phyloP scores from a whole-genome alignment of 2,329 filamentous ascomycete genomes.

The Colletotrichum cuscutae region DNA sequence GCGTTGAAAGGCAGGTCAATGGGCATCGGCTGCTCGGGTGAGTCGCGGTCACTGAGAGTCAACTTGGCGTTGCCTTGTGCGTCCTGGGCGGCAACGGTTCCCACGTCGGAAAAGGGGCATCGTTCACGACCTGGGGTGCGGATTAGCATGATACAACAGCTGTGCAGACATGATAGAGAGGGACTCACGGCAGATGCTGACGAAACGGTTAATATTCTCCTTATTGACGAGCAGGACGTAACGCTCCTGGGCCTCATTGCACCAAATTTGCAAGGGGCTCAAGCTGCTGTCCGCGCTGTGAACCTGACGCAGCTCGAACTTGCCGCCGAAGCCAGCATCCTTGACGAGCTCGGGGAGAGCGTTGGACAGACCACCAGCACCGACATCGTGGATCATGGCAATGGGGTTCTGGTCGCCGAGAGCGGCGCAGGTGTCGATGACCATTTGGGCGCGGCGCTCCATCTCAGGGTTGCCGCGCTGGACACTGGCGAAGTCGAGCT shows the following conservation, averaged over 20 bases:
- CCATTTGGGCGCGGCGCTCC: slow-evolving; percentile 94
- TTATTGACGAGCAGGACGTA: slow-evolving; percentile 92
- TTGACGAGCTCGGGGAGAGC: slow-evolving; percentile 86
- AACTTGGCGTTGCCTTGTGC: slow-evolving; percentile 75
- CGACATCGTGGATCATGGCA: slow-evolving; percentile 96
- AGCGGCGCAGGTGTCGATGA: slow-evolving; percentile 93
- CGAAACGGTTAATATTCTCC: slow-evolving; percentile 81
- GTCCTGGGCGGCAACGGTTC: slow-evolving; percentile 73
- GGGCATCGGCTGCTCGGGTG: slow-evolving; percentile 76
- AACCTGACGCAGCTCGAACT: slow-evolving; percentile 93
- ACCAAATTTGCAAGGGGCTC: slow-evolving; percentile 98
- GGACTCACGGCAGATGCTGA: slow-evolving; percentile 67
- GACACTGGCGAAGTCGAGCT: slow-evolving; percentile 96
- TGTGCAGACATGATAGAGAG: background rate
- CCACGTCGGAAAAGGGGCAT: slow-evolving; percentile 93
- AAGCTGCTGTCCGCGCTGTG: slow-evolving; percentile 91
- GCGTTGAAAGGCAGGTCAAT: slow-evolving; percentile 92
- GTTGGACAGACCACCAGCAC: slow-evolving; percentile 84
- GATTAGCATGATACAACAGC: slow-evolving; percentile 14
- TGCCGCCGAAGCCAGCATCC: slow-evolving; percentile 89
- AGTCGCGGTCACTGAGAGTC: slow-evolving; percentile 84
- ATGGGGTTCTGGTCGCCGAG: slow-evolving; percentile 90
- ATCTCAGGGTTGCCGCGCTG: slow-evolving; percentile 98
- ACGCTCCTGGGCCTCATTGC: slow-evolving; percentile 95
- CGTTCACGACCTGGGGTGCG: slow-evolving; percentile 75